Base-by-base conservation (phyloP, 1,139 yeast species). In the Kurtzmaniella quercitrusa region DNA sequence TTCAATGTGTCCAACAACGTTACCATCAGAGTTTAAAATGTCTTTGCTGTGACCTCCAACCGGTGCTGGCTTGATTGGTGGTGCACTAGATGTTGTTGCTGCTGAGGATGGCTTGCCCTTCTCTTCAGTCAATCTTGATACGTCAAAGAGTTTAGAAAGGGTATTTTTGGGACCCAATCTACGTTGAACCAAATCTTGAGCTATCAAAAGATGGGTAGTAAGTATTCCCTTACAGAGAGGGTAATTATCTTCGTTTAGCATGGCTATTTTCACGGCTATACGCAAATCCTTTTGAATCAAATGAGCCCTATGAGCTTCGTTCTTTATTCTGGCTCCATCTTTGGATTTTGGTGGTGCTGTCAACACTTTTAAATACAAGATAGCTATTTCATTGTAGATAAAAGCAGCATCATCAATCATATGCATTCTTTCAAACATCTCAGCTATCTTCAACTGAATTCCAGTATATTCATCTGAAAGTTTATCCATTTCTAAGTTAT, bases 401-500 rank as follows among this genome's bases (percentile, higher is more conserved):
- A 73, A 71, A 29, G 78, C 70, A 0, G 95, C 94, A 46, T 84
- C 88, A 16, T 77, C 76, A 37, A 61, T 50, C 80, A 78, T 73
- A 29, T 70, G 71, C 50, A 86, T 63, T 41, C 82, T 67, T 57
- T 86, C 94, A 59, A 81, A 87, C 89, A 89, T 85, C 57, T 90
- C 96, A 2, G 86, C 95, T 37, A 88, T 70, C 57, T 90, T 88
- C 58, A 91, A 69, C 56, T 89, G 95, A 46, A 91, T 77, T 0
- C 96, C 96, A 0, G 97, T 90, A 56, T 65, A 65, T 44, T 65
- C 70, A 48, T 65, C 70, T 31, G 54, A 47, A 29, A 86, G 56
- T 15, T 73, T 74, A 48, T 79, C 78, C 65, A 88, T 59, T 0
- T 62, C 65, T 40, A 73, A 60, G 29, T 63, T 64, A 17, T 70